Conservation (phyloP, 2,329 filamentous ascomycete genomes). For the Ophiostoma piceae region DNA sequence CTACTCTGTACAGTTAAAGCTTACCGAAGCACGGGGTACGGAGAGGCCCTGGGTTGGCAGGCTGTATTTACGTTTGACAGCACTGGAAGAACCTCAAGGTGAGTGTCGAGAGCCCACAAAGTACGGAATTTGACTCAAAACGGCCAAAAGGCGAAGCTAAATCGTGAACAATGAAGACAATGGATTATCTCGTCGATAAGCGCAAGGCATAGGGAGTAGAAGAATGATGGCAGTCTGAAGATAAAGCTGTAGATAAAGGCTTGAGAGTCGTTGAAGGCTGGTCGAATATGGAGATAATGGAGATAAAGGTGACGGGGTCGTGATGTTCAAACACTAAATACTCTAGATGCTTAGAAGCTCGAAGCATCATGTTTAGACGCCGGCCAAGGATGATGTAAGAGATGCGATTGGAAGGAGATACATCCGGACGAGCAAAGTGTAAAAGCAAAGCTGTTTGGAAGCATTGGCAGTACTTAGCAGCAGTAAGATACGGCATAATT, state of each 20-base stretch:
- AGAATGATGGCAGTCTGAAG: not conserved
- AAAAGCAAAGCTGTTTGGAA: not conserved
- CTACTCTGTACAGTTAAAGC: too few relatives aligned
- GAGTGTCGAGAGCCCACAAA: not conserved
- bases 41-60: too few relatives aligned
- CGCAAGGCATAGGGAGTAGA: not conserved
- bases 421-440: not conserved
- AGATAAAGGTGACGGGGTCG: not conserved
- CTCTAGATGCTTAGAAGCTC: not conserved
- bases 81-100: too few relatives aligned
- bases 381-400: not conserved
- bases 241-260: too few relatives aligned
- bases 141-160: not conserved
- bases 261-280: not conserved
- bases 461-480: not conserved
- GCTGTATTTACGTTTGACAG: not conserved
- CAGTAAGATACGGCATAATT: not conserved
- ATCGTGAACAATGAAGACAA: not conserved
- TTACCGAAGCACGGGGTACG: not conserved
- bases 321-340: not conserved
- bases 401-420: conserved; percentile 8
- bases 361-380: not conserved
- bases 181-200: not conserved
- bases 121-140: not conserved
- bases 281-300: not conserved